Conservation (phyloP, 2,329 filamentous ascomycete genomes). For the Arthrinium phaeospermum region DNA sequence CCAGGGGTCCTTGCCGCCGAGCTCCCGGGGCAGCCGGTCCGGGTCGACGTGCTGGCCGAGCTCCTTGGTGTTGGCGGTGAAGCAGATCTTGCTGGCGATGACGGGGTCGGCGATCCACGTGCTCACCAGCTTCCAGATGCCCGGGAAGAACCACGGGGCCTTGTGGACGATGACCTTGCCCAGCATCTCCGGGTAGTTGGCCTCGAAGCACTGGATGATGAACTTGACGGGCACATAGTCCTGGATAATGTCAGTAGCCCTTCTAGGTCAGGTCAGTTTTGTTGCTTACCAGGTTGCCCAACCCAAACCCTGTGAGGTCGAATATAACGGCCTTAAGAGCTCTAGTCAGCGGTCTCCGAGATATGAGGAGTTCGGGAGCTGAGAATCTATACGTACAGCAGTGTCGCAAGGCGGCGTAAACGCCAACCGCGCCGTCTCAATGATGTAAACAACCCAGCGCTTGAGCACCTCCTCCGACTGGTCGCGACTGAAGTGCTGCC, state of each 20-base stretch:
- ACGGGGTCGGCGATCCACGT: conserved; percentile 48
- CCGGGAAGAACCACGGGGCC: conserved; percentile 89
- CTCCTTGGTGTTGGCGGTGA: conserved; percentile 79
- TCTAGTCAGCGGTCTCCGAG: conserved; percentile 39
- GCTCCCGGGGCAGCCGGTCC: conserved; percentile 74
- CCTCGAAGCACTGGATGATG: conserved; percentile 98
- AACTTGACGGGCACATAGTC: conserved; percentile 96
- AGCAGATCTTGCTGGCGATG: conserved; percentile 88
- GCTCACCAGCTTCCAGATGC: conserved; percentile 48
- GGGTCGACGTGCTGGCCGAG: conserved; percentile 75
- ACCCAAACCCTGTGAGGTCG: conserved; percentile 88
- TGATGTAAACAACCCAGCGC: conserved; percentile 85
- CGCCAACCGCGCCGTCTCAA: conserved; percentile 86
- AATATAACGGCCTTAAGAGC: conserved; percentile 89
- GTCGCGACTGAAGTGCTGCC: conserved; percentile 78
- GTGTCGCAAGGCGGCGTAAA: conserved; percentile 46
- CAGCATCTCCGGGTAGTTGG: conserved; percentile 92
- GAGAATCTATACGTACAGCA: not conserved
- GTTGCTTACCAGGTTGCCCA: conserved; percentile 81
- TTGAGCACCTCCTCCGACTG: conserved; percentile 81
- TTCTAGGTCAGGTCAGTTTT: not conserved
- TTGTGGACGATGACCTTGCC: conserved; percentile 90
- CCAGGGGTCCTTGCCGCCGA: conserved; percentile 84
- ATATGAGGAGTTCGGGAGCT: not conserved
- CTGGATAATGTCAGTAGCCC: conserved; percentile 41